Conservation (phyloP, 371 early-diverging fungal genomes). For the Funneliformis caledonium region DNA sequence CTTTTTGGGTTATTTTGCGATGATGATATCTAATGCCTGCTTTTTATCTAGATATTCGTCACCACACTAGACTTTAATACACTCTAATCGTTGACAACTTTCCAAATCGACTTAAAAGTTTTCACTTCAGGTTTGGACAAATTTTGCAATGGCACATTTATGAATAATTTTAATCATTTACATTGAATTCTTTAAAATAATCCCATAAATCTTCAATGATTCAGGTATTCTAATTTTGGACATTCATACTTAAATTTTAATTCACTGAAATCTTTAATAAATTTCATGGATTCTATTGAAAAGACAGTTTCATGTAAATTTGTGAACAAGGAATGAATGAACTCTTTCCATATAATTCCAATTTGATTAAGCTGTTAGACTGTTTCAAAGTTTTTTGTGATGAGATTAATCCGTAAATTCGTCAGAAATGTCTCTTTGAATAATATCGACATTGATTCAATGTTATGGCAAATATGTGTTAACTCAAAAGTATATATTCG, state of each 20-base stretch:
- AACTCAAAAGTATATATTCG: not conserved
- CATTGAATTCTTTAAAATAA: not conserved
- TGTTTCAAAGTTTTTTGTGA: not conserved
- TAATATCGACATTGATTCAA: not conserved
- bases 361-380: not conserved
- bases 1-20: not conserved
- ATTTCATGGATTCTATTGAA: not conserved
- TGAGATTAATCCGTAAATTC: not conserved
- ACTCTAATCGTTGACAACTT: not conserved
- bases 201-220: not conserved
- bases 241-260: not conserved
- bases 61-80: not conserved
- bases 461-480: not conserved
- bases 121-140: not conserved
- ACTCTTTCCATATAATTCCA: not conserved
- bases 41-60: not conserved
- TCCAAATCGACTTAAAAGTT: not conserved
- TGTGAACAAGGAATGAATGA: not conserved
- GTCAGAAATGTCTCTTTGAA: not conserved
- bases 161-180: not conserved
- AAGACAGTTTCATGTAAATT: not conserved
- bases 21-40: not conserved
- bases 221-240: not conserved
- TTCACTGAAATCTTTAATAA: not conserved
- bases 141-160: not conserved